Conservation (phyloP, 2,329 filamentous ascomycete genomes). For the Epichloe glyceriae region DNA sequence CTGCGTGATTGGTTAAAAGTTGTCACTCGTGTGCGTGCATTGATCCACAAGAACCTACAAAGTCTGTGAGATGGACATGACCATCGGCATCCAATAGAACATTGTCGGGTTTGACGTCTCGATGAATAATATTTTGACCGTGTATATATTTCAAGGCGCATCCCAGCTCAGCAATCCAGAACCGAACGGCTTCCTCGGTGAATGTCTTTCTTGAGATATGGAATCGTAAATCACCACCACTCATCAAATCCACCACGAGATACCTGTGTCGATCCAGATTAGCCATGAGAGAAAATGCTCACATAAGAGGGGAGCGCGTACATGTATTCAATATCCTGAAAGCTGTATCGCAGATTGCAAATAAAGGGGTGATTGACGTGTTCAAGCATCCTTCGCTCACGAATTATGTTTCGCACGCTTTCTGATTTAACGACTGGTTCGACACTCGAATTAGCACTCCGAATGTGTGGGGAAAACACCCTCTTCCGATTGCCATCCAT, state of each 20-base stretch:
- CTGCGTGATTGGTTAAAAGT: slow-evolving; percentile 32
- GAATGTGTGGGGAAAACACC: background rate
- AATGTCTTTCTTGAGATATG: slow-evolving; percentile 97
- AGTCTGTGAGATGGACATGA: slow-evolving; percentile 95
- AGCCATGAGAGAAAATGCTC: background rate
- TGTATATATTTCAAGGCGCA: slow-evolving; percentile 86
- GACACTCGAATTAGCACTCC: background rate
- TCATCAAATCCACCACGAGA: slow-evolving; percentile 96
- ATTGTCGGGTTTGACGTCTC: slow-evolving; percentile 87
- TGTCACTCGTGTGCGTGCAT: background rate
- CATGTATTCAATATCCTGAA: slow-evolving; percentile 99
- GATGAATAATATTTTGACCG: slow-evolving; percentile 74
- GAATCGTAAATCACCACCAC: slow-evolving; percentile 87
- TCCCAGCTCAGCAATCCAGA: slow-evolving; percentile 91
- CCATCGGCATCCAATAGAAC: slow-evolving; percentile 78
- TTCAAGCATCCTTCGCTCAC: slow-evolving; percentile 94
- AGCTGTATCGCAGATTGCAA: slow-evolving; percentile 96
- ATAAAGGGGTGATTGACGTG: slow-evolving; percentile 96
- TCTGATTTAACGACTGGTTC: slow-evolving; percentile 83
- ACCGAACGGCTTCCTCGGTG: slow-evolving; percentile 89
- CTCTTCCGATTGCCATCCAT: background rate
- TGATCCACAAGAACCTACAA: slow-evolving; percentile 45
- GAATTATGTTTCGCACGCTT: slow-evolving; percentile 95
- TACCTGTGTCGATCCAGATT: slow-evolving; percentile 47
- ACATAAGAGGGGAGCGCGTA: slow-evolving; percentile 31